Evolutionary conservation across 2,329 filamentous ascomycete genomes (phyloP), one percentile per base, ranked within the genome.

Genomic region (Nemania bipapillata): DNA sequence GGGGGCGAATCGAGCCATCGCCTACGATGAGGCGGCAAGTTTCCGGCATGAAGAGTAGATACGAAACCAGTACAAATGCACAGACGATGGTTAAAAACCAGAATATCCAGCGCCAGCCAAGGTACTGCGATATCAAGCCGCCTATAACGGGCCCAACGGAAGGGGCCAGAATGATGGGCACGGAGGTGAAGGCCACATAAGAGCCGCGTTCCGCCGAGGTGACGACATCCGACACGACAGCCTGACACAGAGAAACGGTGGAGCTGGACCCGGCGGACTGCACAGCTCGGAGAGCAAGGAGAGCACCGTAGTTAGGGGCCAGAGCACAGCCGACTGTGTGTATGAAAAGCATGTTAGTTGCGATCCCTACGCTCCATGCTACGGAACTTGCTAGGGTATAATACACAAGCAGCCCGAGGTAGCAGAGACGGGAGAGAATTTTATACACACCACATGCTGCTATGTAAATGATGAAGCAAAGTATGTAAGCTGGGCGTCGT

Each of bases 201-300:
- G 81, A 78, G 17, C 86, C 86, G 58, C 88, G 81, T 73, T 91
- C 87, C 0, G 83, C 82, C 1, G 84, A 83, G 0, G 86, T 87
- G 1, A 84, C 81, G 2, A 89, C 80, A 70, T 91, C 89, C 0
- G 84, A 84, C 1, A 90, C 84, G 1, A 90, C 83, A 0, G 84
- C 87, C 47, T 79, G 77, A 56, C 77, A 78, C 0, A 91, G 79
- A 0, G 88, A 84, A 17, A 89, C 81, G 0, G 86, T 88, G 0
- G 85, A 84, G 61, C 83, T 85, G 55, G 83, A 85, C 0, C 87
- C 86, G 0, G 82, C 80, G 8, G 83, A 85, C 66, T 88, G 86
- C 2, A 87, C 68, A 74, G 82, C 83, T 2, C 86, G 80, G 0
- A 87, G 75, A 12, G 85, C 76, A 1, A 88, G 71, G 8, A 88